A percentile compares a stretch with the other conserved stretches of the same genome.
These are phyloP conservation scores for Alternaria longipes DNA, from an alignment of 2,329 filamentous ascomycete species.

Conservation along the genomic window DNA sequence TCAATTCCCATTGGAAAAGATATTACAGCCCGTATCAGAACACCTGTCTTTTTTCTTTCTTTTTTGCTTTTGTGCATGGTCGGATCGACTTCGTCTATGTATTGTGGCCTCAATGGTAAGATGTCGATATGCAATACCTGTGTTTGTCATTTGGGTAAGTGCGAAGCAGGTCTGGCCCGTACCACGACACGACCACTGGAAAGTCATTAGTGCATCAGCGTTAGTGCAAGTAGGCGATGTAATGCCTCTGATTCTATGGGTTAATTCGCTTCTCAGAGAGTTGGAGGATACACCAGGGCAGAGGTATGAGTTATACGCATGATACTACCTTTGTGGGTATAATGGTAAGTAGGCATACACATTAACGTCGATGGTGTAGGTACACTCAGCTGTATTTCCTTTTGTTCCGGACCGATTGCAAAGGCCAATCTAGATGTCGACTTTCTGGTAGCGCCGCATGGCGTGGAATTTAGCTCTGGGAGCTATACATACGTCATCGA, in stretches of 20 bases:
- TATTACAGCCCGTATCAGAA: too few relatives aligned
- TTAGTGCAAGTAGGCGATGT: not conserved
- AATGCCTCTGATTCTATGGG: not conserved
- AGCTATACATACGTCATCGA: slow-evolving; percentile 9
- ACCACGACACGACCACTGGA: not conserved
- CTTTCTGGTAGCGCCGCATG: slow-evolving; percentile 1
- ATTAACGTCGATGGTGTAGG: not conserved
- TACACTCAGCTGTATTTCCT: not conserved
- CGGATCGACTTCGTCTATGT: not conserved
- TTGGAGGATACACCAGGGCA: too few relatives aligned
- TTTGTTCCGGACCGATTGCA: not conserved
- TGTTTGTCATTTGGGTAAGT: not conserved
- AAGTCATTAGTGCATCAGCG: not conserved
- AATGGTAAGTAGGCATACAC: not conserved
- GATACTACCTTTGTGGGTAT: not conserved
- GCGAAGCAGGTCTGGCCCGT: not conserved
- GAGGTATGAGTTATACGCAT: not conserved
- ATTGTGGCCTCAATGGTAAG: not conserved
- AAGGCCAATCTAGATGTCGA: not conserved
- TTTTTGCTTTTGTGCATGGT: not conserved
- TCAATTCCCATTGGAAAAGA: too few relatives aligned
- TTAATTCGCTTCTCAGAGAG: too few relatives aligned
- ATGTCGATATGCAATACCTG: not conserved
- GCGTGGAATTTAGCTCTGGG: not conserved
- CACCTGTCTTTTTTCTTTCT: too few relatives aligned